phyloP scores from a whole-genome alignment of 116 monocot species.

The Trichopus zeylanicus region DNA sequence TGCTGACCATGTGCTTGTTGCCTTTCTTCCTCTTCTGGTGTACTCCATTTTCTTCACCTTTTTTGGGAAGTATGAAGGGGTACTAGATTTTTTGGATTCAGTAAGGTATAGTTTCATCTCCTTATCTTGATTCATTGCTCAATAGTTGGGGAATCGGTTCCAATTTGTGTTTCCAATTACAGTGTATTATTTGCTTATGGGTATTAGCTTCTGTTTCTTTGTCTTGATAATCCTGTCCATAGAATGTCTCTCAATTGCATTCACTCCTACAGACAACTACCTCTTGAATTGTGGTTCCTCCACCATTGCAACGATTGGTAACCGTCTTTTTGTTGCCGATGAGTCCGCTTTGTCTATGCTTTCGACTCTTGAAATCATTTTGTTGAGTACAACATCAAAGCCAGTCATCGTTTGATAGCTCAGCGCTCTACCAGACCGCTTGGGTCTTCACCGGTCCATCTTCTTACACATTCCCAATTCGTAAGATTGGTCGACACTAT shows the following conservation, averaged over 20 bases:
- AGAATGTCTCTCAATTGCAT: constrained; percentile 7
- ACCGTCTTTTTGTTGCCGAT: constrained; percentile 46
- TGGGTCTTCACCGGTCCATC: constrained; percentile 39
- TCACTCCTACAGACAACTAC: constrained; percentile 41
- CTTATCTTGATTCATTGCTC: too few relatives aligned
- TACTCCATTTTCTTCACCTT: too few relatives aligned
- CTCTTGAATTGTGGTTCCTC: constrained; percentile 66
- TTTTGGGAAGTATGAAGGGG: too few relatives aligned
- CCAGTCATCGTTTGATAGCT: not conserved
- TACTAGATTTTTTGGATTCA: too few relatives aligned
- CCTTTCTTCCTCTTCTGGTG: too few relatives aligned
- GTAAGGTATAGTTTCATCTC: too few relatives aligned
- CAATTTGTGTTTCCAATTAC: too few relatives aligned
- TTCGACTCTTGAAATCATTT: constrained; percentile 9
- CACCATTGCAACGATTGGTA: constrained; percentile 16
- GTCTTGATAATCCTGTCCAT: not conserved
- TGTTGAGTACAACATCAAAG: constrained; percentile 8
- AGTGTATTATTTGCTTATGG: not conserved
- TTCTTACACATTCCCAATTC: constrained; percentile 41
- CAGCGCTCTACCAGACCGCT: constrained; percentile 41
- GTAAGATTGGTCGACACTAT: constrained; percentile 31
- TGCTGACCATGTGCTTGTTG: too few relatives aligned
- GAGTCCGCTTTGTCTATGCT: constrained; percentile 10
- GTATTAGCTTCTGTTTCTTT: not conserved
- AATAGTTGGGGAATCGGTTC: too few relatives aligned